A percentile compares a stretch with the other conserved stretches of the same genome.
These are phyloP conservation scores for Termitomyces sp. DNA, from an alignment of 768 basidiomycete species.

Conservation along the genomic window DNA sequence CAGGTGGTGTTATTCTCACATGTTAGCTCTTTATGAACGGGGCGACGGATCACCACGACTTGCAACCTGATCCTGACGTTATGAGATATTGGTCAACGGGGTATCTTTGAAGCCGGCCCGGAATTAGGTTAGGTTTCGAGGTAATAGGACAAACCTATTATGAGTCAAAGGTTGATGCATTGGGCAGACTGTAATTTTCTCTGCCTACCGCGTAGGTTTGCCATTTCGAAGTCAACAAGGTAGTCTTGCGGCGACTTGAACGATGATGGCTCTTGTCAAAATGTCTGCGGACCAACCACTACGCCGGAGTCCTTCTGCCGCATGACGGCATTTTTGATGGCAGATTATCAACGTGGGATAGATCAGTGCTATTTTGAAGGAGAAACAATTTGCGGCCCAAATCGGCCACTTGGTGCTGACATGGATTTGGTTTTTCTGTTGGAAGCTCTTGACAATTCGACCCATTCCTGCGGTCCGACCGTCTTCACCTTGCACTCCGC, in stretches of 20 bases:
- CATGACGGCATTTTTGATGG: no score
- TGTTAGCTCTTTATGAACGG: conserved; percentile 9
- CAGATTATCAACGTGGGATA: no score
- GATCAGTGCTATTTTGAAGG: no score
- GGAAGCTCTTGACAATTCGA: no score
- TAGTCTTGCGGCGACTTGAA: neutral
- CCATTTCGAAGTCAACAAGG: neutral
- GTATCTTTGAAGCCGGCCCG: conserved; percentile 10
- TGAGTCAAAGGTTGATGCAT: neutral
- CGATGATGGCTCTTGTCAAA: neutral
- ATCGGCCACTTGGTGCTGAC: no score
- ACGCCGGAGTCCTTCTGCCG: no score
- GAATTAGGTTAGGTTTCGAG: neutral
- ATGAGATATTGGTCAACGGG: conserved; percentile 23
- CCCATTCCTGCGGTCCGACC: no score
- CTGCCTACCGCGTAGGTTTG: neutral
- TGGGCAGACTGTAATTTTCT: no score
- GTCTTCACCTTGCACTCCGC: no score
- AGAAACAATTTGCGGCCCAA: no score
- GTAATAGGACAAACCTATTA: neutral
- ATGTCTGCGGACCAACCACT: neutral
- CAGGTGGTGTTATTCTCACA: neutral
- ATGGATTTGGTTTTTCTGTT: no score
- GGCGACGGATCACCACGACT: conserved; percentile 16
- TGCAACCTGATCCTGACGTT: conserved; percentile 20